phyloP scores from a whole-genome alignment of 345 rosid species.

The Eucalyptus lansdowneana region DNA sequence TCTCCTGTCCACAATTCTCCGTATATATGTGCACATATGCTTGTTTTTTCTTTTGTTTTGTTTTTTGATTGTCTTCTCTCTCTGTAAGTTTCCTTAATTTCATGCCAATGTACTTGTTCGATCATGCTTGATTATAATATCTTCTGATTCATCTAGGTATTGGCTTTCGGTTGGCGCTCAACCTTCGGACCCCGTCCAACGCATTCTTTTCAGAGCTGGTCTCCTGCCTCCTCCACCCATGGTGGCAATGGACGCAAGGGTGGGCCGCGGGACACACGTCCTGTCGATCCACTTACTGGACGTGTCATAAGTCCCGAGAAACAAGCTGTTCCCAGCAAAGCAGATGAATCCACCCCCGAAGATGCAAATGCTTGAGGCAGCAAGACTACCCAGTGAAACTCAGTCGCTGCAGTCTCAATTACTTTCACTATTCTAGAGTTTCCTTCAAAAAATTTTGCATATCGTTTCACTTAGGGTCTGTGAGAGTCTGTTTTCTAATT shows the following conservation, averaged over 20 bases:
- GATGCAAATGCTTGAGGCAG: neutral
- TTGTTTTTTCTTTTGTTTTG: neutral
- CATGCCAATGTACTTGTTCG: neutral
- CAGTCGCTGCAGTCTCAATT: neutral
- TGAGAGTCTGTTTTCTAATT: neutral
- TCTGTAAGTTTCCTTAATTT: neutral
- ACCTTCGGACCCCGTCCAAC: constrained; percentile 79
- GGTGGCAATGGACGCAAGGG: constrained; percentile 84
- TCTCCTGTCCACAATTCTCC: neutral
- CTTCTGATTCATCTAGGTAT: constrained; percentile 27
- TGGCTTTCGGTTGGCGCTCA: constrained; percentile 98
- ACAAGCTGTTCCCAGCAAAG: neutral
- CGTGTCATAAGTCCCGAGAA: constrained; percentile 27
- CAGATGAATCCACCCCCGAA: neutral
- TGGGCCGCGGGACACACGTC: constrained; percentile 54
- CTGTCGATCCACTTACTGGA: constrained; percentile 76
- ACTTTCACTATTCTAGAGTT: neutral
- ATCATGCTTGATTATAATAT: neutral
- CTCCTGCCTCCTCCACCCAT: constrained; percentile 84
- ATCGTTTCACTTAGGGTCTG: neutral
- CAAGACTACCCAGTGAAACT: neutral
- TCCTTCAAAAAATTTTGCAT: neutral
- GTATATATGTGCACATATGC: neutral
- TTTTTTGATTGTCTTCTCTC: neutral
- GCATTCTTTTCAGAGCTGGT: constrained; percentile 75